These are phyloP conservation scores for Xanthoconium stramineum DNA, from an alignment of 768 basidiomycete species.

Conservation along the genomic window DNA sequence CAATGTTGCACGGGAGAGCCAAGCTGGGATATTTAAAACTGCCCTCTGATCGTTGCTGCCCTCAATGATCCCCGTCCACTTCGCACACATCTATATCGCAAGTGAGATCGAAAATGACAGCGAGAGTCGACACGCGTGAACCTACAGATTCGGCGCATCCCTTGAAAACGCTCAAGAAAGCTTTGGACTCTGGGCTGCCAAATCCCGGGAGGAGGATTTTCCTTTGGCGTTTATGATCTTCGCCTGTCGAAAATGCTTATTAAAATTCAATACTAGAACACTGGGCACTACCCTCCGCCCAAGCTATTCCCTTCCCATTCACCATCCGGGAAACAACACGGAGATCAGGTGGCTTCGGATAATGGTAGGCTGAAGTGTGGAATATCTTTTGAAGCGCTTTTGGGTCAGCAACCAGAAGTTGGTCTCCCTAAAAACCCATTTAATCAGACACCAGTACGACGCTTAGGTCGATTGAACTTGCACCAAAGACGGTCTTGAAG, in stretches of 20 bases:
- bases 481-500: constrained; percentile 26
- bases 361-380: constrained; percentile 42
- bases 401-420: constrained; percentile 45
- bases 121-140: not conserved
- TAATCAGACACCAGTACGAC: constrained; percentile 4
- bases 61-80: constrained; percentile 23
- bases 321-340: constrained; percentile 14
- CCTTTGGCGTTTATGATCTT: constrained; percentile 52
- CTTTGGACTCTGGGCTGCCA: constrained; percentile 47
- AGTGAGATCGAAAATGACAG: not conserved
- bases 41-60: constrained; percentile 5
- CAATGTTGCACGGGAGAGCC: constrained; percentile 43
- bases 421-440: constrained; percentile 31
- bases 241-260: constrained; percentile 19
- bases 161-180: constrained; percentile 49
- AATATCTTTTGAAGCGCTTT: constrained; percentile 42
- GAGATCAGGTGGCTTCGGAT: constrained; percentile 34
- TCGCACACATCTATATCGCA: constrained; percentile 17
- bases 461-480: not conserved
- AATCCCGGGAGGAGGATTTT: constrained; percentile 56
- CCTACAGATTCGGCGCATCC: constrained; percentile 31
- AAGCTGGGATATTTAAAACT: constrained; percentile 23
- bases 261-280: constrained; percentile 9
- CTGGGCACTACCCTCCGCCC: constrained; percentile 37
- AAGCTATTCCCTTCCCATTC: constrained; percentile 35